Conservation (phyloP, 1,284 basidiomycete species). For the Trametes polyzona region DNA sequence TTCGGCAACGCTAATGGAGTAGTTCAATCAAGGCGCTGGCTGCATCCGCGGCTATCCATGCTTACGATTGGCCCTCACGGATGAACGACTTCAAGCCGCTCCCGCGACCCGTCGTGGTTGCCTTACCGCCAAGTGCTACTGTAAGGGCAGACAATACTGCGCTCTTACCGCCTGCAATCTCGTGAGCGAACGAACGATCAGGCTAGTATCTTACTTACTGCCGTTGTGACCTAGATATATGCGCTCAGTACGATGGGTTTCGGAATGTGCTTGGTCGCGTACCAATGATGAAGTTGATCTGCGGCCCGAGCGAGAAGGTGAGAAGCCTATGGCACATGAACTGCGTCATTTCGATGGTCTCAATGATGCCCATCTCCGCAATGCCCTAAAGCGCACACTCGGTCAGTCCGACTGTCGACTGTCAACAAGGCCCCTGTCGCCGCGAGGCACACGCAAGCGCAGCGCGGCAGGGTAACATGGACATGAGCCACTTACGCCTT, state of each 20-base stretch:
- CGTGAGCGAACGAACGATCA: background rate
- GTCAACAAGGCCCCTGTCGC: too few relatives aligned
- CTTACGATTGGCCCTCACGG: constrained; percentile 81
- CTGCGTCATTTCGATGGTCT: constrained; percentile 84
- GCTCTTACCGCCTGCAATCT: constrained; percentile 83
- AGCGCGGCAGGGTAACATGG: background rate
- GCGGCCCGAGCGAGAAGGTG: constrained; percentile 82
- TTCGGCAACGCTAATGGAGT: constrained; percentile 61
- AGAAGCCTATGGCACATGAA: constrained; percentile 97
- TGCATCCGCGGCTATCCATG: background rate
- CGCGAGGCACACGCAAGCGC: background rate
- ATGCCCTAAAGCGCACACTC: constrained; percentile 54
- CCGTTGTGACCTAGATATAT: constrained; percentile 69
- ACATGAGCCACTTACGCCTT: constrained; percentile 55
- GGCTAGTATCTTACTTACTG: constrained; percentile 53
- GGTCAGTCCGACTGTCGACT: too few relatives aligned
- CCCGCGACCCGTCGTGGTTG: constrained; percentile 86
- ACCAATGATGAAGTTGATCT: constrained; percentile 98
- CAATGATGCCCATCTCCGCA: constrained; percentile 87
- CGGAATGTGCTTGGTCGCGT: constrained; percentile 33
- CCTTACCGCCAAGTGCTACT: constrained; percentile 93
- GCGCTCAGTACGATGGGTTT: background rate
- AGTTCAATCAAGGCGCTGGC: background rate
- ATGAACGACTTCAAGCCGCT: constrained; percentile 89
- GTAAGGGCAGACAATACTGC: constrained; percentile 94